These are phyloP conservation scores for Saccharomycopsis guyanensis DNA, from an alignment of 805 yeast species.

Conservation along the genomic window DNA sequence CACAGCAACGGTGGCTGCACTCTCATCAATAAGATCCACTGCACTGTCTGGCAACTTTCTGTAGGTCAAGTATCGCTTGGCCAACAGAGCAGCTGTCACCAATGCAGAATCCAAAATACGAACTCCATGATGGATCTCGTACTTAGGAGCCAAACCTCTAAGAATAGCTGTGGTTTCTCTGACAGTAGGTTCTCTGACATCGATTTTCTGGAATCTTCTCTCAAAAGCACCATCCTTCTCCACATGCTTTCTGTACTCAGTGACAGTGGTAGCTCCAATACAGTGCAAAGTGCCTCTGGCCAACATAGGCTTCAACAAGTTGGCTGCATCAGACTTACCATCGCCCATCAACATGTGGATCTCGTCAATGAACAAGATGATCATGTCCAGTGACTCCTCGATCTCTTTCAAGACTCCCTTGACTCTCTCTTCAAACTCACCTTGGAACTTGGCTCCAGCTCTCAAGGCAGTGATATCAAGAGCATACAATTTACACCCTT, in stretches of 20 bases:
- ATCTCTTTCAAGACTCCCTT: slow-evolving; percentile 95
- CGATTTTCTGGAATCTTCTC: slow-evolving; percentile 96
- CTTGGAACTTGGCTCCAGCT: slow-evolving; percentile 98
- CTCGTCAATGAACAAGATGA: slow-evolving; percentile 91
- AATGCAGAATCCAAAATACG: slow-evolving; percentile 91
- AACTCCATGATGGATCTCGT: slow-evolving; percentile 97
- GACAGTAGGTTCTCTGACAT: slow-evolving; percentile 88
- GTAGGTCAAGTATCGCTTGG: slow-evolving; percentile 89
- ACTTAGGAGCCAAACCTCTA: slow-evolving; percentile 91
- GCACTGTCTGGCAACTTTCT: slow-evolving; percentile 97
- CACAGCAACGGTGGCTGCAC: slow-evolving; percentile 96
- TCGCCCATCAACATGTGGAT: slow-evolving; percentile 99
- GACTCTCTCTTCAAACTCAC: slow-evolving; percentile 96
- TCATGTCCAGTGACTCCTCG: slow-evolving; percentile 77
- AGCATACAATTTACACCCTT: slow-evolving; percentile 74
- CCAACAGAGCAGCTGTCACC: slow-evolving; percentile 90
- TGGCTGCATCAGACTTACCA: slow-evolving; percentile 96
- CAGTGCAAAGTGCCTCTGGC: slow-evolving; percentile 96
- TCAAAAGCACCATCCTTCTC: slow-evolving; percentile 98
- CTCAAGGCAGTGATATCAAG: slow-evolving; percentile 93
- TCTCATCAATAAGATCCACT: slow-evolving; percentile 89
- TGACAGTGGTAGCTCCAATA: slow-evolving; percentile 95
- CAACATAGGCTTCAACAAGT: slow-evolving; percentile 90
- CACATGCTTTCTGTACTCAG: slow-evolving; percentile 85
- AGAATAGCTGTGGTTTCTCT: slow-evolving; percentile 92